Base-by-base conservation (phyloP, 495 filamentous ascomycete genomes). In the Daldinia vernicosa region DNA sequence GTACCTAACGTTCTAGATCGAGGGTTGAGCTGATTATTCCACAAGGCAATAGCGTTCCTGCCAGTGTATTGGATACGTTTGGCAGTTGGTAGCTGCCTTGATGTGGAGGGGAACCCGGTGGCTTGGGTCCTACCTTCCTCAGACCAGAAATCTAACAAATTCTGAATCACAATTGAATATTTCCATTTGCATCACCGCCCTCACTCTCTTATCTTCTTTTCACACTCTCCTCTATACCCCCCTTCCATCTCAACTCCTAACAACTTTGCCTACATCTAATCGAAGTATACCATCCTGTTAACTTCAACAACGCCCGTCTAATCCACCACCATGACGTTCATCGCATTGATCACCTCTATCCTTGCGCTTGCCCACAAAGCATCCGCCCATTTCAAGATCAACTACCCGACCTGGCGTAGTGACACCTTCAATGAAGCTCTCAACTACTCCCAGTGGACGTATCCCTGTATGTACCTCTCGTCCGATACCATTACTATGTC, bases 381-480 rank as follows among this genome's bases (percentile, higher is more conserved):
- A 33, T 78, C 82, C 37, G 89, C 87, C 14, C 89, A 91, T 75
- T 90, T 89, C 80, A 70, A 60, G 4, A 69, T 90, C 73, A 70
- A 80, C 1, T 89, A 89, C 73, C 89, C 89, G 4, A 54, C 74
- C 15, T 88, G 85, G 88, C 85, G 89, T 33, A 83, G 80, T 28
- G 76, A 88, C 69, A 87, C 84, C 4, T 82, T 86, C 53, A 43
- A 61, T 33, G 66, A 67, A 24, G 65, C 63, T 37, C 70, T 69
- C 26, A 74, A 67, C 67, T 83, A 77, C 57, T 83, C 83, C 3
- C 88, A 91, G 76, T 90, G 83, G 80, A 74, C 27, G 19, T 88
- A 84, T 53, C 89, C 89, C 26, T 91, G 89, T 90, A 78, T 22
- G 81, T 69, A 43, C 33, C 37, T 32, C 57, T 52, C 39, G 35